A percentile compares a stretch with the other conserved stretches of the same genome.
Evolutionary conservation across 1,284 basidiomycete genomes (phyloP).

Genomic region (Ceratobasidium theobromae): DNA sequence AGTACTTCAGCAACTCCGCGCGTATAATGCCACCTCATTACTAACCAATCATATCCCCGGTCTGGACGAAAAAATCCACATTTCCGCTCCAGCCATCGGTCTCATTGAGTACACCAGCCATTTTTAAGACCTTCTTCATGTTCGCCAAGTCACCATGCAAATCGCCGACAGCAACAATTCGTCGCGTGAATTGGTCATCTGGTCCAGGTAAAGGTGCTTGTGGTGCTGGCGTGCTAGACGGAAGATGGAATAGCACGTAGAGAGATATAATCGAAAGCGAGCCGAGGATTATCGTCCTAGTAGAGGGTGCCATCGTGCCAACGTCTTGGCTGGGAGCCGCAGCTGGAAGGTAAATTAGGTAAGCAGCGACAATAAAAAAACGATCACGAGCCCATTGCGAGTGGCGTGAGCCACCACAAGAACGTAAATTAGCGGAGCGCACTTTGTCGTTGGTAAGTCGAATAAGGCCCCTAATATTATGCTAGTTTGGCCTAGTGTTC

Average conservation of each 20-base stretch:
- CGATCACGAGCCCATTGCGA: neutral
- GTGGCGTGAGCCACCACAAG: neutral
- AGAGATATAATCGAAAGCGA: constrained; percentile 8
- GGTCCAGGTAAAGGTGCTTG: neutral
- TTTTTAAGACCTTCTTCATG: constrained; percentile 70
- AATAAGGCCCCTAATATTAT: too few relatives aligned
- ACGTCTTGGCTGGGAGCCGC: neutral
- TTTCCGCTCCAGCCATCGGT: constrained; percentile 73
- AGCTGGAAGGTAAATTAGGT: neutral
- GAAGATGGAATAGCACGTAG: constrained; percentile 10
- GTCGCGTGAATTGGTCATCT: constrained; percentile 35
- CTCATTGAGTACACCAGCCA: constrained; percentile 72
- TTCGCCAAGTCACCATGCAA: constrained; percentile 76
- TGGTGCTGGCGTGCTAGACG: constrained; percentile 16
- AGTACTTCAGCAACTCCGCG: constrained; percentile 5
- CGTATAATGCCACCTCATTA: constrained; percentile 41
- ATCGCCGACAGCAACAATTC: constrained; percentile 77
- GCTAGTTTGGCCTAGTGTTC: too few relatives aligned
- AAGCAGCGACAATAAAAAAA: neutral
- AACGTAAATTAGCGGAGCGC: too few relatives aligned
- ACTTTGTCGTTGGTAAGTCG: too few relatives aligned
- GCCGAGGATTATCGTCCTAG: constrained; percentile 17
- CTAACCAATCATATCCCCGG: constrained; percentile 91
- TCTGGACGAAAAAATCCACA: constrained; percentile 84
- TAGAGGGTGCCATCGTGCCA: constrained; percentile 9